Conservation (phyloP, 129 eudicot species). For the Saussurea involucrata region DNA sequence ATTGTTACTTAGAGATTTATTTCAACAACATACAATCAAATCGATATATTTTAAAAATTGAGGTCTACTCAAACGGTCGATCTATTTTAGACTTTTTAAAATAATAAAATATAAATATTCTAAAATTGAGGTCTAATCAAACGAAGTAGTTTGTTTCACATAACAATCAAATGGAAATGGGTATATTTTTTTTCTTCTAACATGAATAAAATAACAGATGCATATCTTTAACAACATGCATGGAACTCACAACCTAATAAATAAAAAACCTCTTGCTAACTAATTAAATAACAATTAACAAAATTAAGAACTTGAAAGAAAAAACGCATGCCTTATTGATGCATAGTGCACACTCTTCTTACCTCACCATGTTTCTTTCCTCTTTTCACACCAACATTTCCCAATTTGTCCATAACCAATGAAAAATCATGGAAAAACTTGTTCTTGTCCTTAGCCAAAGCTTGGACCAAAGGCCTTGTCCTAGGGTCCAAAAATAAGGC, state of each 20-base stretch:
- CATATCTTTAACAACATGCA: neutral
- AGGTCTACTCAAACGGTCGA: no score
- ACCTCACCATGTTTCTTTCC: slow-evolving; percentile 82
- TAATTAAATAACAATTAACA: neutral
- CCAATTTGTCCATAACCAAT: slow-evolving; percentile 80
- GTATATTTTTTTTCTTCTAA: neutral
- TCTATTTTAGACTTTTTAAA: no score
- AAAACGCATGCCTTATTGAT: slow-evolving; percentile 6
- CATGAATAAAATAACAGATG: neutral
- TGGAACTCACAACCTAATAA: neutral
- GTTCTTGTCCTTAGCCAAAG: slow-evolving; percentile 50
- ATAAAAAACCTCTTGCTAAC: neutral
- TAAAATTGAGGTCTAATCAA: neutral
- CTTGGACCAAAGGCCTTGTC: slow-evolving; percentile 70
- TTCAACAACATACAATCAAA: no score
- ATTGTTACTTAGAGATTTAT: neutral
- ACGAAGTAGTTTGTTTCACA: neutral
- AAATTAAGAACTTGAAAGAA: neutral
- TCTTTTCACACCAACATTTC: slow-evolving; percentile 76
- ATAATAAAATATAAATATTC: no score
- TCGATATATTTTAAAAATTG: no score
- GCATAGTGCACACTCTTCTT: slow-evolving; percentile 58
- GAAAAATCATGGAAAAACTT: slow-evolving; percentile 66
- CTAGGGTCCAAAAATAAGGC: slow-evolving; percentile 69
- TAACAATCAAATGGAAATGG: neutral